phyloP scores from a whole-genome alignment of 2,329 filamentous ascomycete species.

The Cercospora brassicicola region DNA sequence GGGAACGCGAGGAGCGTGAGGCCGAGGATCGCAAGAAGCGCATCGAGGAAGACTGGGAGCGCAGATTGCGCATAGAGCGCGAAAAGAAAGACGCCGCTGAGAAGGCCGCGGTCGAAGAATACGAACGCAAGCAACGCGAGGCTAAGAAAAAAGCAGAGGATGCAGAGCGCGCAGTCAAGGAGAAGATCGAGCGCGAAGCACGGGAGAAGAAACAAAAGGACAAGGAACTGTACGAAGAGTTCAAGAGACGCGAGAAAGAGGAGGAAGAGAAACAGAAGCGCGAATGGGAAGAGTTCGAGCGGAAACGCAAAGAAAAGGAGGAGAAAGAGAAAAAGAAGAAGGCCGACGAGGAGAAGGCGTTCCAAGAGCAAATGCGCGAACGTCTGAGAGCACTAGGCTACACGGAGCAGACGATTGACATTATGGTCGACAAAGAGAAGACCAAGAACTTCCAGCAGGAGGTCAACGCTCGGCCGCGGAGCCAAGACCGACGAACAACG shows the following conservation, averaged over 20 bases:
- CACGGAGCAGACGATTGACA: slow-evolving; percentile 51
- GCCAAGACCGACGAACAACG: slow-evolving; percentile 17
- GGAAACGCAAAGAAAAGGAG: slow-evolving; percentile 67
- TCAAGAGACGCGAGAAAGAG: slow-evolving; percentile 33
- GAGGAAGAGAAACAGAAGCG: slow-evolving; percentile 45
- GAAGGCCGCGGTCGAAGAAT: slow-evolving; percentile 41
- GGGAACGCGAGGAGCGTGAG: slow-evolving; percentile 40
- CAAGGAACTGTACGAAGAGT: slow-evolving; percentile 33
- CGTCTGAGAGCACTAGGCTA: slow-evolving; percentile 48
- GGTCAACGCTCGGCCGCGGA: slow-evolving; percentile 17
- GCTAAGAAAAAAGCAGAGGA: slow-evolving; percentile 39
- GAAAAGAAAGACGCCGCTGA: slow-evolving; percentile 38
- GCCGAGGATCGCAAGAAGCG: slow-evolving; percentile 40
- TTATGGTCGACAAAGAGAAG: slow-evolving; percentile 51
- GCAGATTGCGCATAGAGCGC: slow-evolving; percentile 42
- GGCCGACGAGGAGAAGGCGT: slow-evolving; percentile 40
- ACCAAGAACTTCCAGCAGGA: slow-evolving; percentile 39
- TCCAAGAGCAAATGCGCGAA: slow-evolving; percentile 50
- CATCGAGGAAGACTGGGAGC: slow-evolving; percentile 42
- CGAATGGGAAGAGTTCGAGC: slow-evolving; percentile 54
- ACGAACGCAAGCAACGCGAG: slow-evolving; percentile 43
- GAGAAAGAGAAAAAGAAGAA: slow-evolving; percentile 37
- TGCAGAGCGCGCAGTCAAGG: slow-evolving; percentile 45
- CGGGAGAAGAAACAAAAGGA: slow-evolving; percentile 40
- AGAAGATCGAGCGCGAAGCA: slow-evolving; percentile 43